phyloP scores from a whole-genome alignment of 331 rosid species.

The Malus hybrid region DNA sequence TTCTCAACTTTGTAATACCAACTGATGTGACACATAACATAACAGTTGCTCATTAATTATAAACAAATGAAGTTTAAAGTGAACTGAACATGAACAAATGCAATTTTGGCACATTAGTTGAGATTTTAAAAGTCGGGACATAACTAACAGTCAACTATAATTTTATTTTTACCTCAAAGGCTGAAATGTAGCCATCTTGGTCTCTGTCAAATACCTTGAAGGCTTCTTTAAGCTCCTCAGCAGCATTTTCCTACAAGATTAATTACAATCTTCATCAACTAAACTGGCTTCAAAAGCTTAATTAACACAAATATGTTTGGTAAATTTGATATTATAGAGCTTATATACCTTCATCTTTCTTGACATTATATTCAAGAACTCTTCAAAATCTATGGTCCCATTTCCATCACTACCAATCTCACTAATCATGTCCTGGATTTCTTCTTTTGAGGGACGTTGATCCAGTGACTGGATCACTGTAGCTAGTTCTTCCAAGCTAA shows the following conservation, averaged over 20 bases:
- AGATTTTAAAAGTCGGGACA: too few relatives aligned
- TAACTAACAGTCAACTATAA: background rate
- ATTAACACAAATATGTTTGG: background rate
- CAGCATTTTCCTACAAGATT: slow-evolving; percentile 23
- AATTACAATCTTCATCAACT: background rate
- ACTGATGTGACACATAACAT: too few relatives aligned
- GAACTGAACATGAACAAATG: too few relatives aligned
- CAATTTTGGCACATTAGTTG: too few relatives aligned
- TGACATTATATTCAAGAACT: slow-evolving; percentile 46
- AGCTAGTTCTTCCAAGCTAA: slow-evolving; percentile 30
- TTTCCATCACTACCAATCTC: slow-evolving; percentile 29
- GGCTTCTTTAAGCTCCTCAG: slow-evolving; percentile 51
- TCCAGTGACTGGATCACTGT: slow-evolving; percentile 29
- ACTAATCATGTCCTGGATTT: slow-evolving; percentile 34
- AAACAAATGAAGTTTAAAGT: too few relatives aligned
- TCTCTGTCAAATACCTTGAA: slow-evolving; percentile 51
- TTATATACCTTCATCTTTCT: slow-evolving; percentile 38
- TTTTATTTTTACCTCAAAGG: slow-evolving; percentile 27
- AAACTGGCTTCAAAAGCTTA: background rate
- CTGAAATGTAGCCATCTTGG: slow-evolving; percentile 50
- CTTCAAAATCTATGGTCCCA: slow-evolving; percentile 37
- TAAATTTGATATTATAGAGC: background rate
- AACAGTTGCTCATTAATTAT: too few relatives aligned
- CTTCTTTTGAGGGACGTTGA: slow-evolving; percentile 36
- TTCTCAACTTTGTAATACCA: too few relatives aligned